Conservation (phyloP, 768 basidiomycete genomes). For the Hericium alpestre region DNA sequence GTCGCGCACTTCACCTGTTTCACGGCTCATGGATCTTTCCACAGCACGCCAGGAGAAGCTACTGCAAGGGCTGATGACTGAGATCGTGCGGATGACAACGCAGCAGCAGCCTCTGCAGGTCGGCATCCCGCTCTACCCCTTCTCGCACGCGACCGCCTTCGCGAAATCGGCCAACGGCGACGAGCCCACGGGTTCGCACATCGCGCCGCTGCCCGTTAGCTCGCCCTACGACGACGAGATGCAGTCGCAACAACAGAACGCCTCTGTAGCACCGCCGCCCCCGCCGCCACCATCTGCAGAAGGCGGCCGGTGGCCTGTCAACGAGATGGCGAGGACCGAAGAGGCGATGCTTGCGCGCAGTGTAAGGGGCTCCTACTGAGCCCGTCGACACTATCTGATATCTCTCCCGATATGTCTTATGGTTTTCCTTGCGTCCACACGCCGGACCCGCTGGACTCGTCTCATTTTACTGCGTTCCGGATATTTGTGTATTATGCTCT, state of each 20-base stretch:
- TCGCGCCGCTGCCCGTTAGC: slow-evolving; percentile 30
- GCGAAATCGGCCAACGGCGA: slow-evolving; percentile 33
- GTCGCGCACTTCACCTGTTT: background rate
- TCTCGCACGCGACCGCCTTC: slow-evolving; percentile 61
- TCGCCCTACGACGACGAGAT: slow-evolving; percentile 24
- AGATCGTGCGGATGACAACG: slow-evolving; percentile 73
- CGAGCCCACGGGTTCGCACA: slow-evolving; percentile 16
- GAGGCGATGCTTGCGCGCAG: background rate
- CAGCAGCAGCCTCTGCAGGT: slow-evolving; percentile 75
- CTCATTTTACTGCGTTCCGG: no score
- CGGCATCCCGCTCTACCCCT: slow-evolving; percentile 71
- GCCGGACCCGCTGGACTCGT: no score
- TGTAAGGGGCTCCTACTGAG: background rate
- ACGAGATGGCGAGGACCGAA: background rate
- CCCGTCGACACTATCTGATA: background rate
- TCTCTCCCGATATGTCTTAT: no score
- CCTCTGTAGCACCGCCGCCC: slow-evolving; percentile 1
- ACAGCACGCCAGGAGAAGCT: slow-evolving; percentile 75
- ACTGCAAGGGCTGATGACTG: slow-evolving; percentile 74
- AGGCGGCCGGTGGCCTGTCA: background rate
- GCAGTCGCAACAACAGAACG: slow-evolving; percentile 8
- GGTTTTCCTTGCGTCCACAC: no score
- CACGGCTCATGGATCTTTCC: background rate
- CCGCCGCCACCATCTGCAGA: slow-evolving; percentile 13
- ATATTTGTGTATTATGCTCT: background rate